Conservation (phyloP, 2,329 filamentous ascomycete genomes). For the Fusarium verticillioides region DNA sequence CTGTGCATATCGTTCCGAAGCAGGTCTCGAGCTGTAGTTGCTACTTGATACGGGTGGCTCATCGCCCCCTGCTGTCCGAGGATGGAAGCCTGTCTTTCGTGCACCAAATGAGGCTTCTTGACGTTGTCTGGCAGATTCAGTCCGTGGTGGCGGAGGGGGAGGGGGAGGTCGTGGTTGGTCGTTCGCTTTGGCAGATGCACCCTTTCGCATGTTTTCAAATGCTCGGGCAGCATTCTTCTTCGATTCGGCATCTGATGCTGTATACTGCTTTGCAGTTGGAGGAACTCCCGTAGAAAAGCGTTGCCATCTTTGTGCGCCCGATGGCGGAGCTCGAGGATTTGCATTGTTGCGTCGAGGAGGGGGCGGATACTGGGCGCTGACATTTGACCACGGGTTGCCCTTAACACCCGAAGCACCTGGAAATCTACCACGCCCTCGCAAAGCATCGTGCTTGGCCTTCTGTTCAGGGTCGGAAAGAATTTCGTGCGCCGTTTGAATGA, state of each 20-base stretch:
- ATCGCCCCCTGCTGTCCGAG: slow-evolving; percentile 62
- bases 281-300: slow-evolving; percentile 56
- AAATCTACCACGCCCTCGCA: slow-evolving; percentile 55
- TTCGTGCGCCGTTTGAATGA: slow-evolving; percentile 88
- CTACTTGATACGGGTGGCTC: slow-evolving; percentile 63
- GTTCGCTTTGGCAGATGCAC: slow-evolving; percentile 42
- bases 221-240: slow-evolving; percentile 56
- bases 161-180: slow-evolving; percentile 47
- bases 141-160: slow-evolving; percentile 57
- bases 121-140: slow-evolving; percentile 64
- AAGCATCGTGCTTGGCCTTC: slow-evolving; percentile 65
- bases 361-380: slow-evolving; percentile 60
- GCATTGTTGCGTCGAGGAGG: slow-evolving; percentile 57
- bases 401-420: slow-evolving; percentile 64
- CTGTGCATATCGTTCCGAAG: slow-evolving; percentile 40
- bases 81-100: slow-evolving; percentile 61
- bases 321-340: slow-evolving; percentile 33
- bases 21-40: slow-evolving; percentile 60
- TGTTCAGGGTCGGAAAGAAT: slow-evolving; percentile 66
- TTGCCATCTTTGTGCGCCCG: slow-evolving; percentile 59
- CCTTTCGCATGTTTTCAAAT: slow-evolving; percentile 58
- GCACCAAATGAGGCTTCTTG: slow-evolving; percentile 66
- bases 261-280: slow-evolving; percentile 55
- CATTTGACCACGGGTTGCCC: slow-evolving; percentile 68
- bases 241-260: slow-evolving; percentile 49